Evolutionary conservation across 345 rosid species (phyloP), one percentile per base, ranked within the genome.

Genomic region (Limnanthes douglasii): DNA sequence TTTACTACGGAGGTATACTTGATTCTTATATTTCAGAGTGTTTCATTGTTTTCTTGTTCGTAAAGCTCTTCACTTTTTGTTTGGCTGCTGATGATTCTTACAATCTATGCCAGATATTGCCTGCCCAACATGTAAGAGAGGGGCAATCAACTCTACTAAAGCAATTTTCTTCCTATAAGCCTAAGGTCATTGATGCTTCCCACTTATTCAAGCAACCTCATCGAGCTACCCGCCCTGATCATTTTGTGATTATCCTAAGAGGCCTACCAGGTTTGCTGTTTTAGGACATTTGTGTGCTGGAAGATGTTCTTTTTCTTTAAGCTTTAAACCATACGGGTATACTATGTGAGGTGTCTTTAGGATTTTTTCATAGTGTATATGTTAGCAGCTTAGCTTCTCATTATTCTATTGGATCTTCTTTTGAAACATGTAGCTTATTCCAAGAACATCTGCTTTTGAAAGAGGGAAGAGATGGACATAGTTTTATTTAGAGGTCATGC

Each of bases 191-290:
- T 17, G 78, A 83, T 60, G 86, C 86, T 38, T 64, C 77, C 4
- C 57, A 68, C 32, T 50, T 88, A 57, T 76, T 88, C 37, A 79
- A 60, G 63, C 62, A 47, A 45, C 93, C 95, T 45, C 50, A 58
- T 66, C 69, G 84, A 15, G 53, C 69, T 3, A 22, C 62, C 19
- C 93, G 86, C n/a, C 95, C 86, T 23, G 84, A 74, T 59, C 81
- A 73, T 61, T 57, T 88, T 66, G 95, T 74, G 31, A 61, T 88
- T 39, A 76, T 88, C 26, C 90, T 88, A 31, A 78, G 94, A 16
- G 97, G 97, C 21, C 80, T 88, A 48, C 95, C 95, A 39, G 97
- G 95, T 82, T 50, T n/a, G n/a, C n/a, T n/a, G n/a, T n/a, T n/a
- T n/a, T n/a, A 26, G 11, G 6, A 25, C 6, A 2, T 7, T 31